phyloP scores from a whole-genome alignment of 2,329 filamentous ascomycete species.

The Sphaerulina populicola region DNA sequence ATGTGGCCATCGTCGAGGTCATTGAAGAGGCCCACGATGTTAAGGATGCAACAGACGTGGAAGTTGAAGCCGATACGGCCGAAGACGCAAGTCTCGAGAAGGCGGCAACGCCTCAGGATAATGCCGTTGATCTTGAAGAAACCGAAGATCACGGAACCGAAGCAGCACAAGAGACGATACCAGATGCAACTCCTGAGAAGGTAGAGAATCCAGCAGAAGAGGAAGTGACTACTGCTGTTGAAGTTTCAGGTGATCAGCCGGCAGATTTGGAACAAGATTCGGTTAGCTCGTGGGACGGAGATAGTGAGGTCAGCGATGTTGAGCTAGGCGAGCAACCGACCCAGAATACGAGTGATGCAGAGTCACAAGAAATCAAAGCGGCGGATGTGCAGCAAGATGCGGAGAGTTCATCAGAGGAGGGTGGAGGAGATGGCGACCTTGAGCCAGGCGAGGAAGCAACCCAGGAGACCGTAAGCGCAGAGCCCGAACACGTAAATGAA shows the following conservation, averaged over 20 bases:
- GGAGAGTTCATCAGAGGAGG: too few relatives aligned
- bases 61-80: neutral
- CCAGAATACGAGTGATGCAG: too few relatives aligned
- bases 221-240: neutral
- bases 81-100: neutral
- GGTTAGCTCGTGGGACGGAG: neutral
- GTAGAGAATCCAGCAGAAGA: neutral
- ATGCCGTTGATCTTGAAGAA: constrained; percentile 5
- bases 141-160: neutral
- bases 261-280: neutral
- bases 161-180: neutral
- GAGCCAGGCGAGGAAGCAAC: too few relatives aligned
- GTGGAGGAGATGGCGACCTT: too few relatives aligned
- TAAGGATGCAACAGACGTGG: neutral
- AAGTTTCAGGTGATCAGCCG: neutral
- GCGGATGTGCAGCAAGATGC: too few relatives aligned
- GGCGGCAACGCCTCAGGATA: constrained; percentile 1
- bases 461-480: too few relatives aligned
- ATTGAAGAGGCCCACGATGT: neutral
- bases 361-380: too few relatives aligned
- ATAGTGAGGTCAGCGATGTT: neutral
- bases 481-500: too few relatives aligned
- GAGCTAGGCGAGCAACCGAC: too few relatives aligned
- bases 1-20: neutral
- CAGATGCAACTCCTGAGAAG: neutral